Evolutionary conservation across 495 filamentous ascomycete species (phyloP), one percentile per base, ranked within the genome.

Genomic region (Xylaria telfairii): DNA sequence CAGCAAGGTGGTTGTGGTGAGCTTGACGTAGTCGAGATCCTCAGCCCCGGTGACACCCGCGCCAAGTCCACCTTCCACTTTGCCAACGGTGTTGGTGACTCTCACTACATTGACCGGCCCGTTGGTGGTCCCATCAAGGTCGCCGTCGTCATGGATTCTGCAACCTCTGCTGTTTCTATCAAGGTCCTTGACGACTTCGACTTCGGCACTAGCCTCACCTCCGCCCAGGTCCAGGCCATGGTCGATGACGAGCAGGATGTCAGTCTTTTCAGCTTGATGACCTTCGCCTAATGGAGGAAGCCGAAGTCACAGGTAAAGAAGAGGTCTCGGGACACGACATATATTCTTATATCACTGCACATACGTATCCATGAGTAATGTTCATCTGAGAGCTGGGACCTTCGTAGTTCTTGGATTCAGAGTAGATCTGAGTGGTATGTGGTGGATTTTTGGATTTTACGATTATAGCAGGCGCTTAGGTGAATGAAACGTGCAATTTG

Each of bases 11-110:
- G 88, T 19, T 93, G 92, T 75, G 92, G 91, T 69, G 91, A 93
- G 81, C 85, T 91, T 57, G 92, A 93, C 76, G 78, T 92, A 15
- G 88, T 91, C 69, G 92, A 93, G 79, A 83, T 91, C 39, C 86
- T 93, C 10, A 73, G 79, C 44, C 46, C 76, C 3, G 87, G 87
- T 34, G 81, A 82, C 67, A 75, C 74, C 34, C 83, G 81, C 47
- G 78, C 79, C 62, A 92, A 88, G 77, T 85, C 87, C 8, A 90
- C 90, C 4, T 81, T 91, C 63, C 91, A 92, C 77, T 84, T 83
- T 67, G 83, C 84, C 60, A 77, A 80, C 39, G 82, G 79, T 71
- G 87, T 86, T 6, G 89, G 89, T 41, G 83, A 85, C 69, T 87
- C 85, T 7, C 87, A 92, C 81, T 93, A 85, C 77, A 89, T 94